Evolutionary conservation across 768 basidiomycete genomes (phyloP).

Genomic region (Mycena rosella): DNA sequence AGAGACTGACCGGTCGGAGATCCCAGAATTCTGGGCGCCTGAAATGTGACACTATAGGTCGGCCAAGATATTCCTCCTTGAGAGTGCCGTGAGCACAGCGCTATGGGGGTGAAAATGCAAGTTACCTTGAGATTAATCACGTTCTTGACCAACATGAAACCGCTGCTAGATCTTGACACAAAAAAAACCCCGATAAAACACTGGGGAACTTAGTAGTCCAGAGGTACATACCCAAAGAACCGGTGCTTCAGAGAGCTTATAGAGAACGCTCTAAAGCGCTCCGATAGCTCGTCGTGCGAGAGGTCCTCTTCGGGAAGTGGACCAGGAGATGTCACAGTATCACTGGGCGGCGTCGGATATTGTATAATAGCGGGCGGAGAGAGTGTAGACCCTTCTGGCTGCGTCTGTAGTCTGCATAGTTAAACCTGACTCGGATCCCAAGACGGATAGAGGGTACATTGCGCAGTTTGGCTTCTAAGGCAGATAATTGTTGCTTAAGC

Average conservation of each 20-base stretch:
- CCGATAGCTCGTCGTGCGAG: slow-evolving; percentile 48
- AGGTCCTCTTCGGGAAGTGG: slow-evolving; percentile 44
- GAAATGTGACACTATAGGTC: slow-evolving; percentile 5
- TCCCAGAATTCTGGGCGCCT: slow-evolving; percentile 40
- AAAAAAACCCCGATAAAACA: neutral
- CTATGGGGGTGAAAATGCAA: neutral
- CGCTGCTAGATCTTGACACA: slow-evolving; percentile 50
- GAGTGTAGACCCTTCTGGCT: slow-evolving; percentile 3
- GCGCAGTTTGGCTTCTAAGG: slow-evolving; percentile 59
- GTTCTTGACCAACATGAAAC: slow-evolving; percentile 56
- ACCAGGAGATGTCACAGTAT: slow-evolving; percentile 13
- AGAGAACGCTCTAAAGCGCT: slow-evolving; percentile 48
- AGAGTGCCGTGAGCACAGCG: slow-evolving; percentile 37
- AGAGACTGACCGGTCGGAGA: slow-evolving; percentile 25
- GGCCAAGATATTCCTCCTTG: slow-evolving; percentile 40
- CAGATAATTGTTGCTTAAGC: slow-evolving; percentile 57
- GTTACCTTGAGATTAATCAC: slow-evolving; percentile 57
- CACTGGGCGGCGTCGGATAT: slow-evolving; percentile 24
- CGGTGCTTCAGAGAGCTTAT: slow-evolving; percentile 47
- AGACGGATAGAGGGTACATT: slow-evolving; percentile 41
- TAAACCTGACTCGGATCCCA: neutral
- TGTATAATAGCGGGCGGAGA: slow-evolving; percentile 22
- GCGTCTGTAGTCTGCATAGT: slow-evolving; percentile 1
- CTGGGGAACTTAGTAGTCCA: no score
- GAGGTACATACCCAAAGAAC: slow-evolving; percentile 49